These are phyloP conservation scores for Erodium maritimum DNA, from an alignment of 345 rosid genomes.

Conservation along the genomic window DNA sequence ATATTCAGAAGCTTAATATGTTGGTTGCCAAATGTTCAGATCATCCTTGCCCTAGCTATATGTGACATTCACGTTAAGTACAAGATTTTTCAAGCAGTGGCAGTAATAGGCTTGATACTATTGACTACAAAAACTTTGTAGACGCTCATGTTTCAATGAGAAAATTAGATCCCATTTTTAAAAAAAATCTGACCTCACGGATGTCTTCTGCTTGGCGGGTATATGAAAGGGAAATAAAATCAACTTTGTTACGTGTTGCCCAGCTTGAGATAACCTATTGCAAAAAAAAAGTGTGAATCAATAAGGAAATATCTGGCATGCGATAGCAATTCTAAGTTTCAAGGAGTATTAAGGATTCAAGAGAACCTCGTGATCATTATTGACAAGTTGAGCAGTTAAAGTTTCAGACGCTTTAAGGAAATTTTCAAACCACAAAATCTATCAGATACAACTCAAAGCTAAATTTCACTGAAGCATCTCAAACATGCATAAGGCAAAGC, in stretches of 20 bases:
- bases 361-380: background rate
- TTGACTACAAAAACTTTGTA: background rate
- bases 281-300: background rate
- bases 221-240: constrained; percentile 22
- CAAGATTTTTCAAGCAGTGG: background rate
- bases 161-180: background rate
- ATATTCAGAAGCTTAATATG: background rate
- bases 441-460: background rate
- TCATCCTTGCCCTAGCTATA: background rate
- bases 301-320: background rate
- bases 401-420: background rate
- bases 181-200: constrained; percentile 14
- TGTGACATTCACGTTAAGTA: background rate
- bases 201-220: constrained; percentile 23
- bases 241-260: constrained; percentile 21
- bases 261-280: constrained; percentile 19
- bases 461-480: background rate
- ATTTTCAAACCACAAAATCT: background rate
- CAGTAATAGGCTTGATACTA: background rate
- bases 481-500: no score
- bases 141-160: background rate
- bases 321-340: background rate
- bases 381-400: background rate
- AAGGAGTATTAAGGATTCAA: background rate
- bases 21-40: background rate